phyloP scores from a whole-genome alignment of 345 rosid species.

The Reutealis trisperma region DNA sequence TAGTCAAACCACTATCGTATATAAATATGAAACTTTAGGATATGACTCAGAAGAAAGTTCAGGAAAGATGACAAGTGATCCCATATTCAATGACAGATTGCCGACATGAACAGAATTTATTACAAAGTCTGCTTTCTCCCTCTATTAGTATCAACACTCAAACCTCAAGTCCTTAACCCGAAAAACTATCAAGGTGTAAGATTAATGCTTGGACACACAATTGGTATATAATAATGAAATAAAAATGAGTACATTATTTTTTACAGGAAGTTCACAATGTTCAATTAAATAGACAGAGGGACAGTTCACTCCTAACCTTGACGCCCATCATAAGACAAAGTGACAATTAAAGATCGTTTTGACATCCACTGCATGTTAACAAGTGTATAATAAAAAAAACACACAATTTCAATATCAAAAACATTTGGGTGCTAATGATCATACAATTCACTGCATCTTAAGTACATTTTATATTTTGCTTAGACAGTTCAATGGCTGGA shows the following conservation, averaged over 20 bases:
- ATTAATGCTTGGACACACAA: not conserved
- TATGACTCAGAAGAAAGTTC: not conserved
- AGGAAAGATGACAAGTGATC: not conserved
- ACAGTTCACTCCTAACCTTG: not conserved
- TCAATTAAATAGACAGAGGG: not conserved
- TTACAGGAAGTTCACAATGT: not conserved
- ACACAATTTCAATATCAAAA: not conserved
- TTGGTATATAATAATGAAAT: not conserved
- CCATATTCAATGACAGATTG: not conserved
- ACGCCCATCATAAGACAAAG: not conserved
- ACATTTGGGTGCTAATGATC: not conserved
- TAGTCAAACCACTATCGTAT: not conserved
- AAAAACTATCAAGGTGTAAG: not conserved
- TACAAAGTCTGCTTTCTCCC: not conserved
- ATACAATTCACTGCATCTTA: not conserved
- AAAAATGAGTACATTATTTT: not conserved
- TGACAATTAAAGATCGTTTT: not conserved
- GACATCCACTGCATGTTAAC: not conserved
- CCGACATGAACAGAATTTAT: not conserved
- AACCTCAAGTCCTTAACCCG: not conserved
- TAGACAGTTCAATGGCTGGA: not conserved
- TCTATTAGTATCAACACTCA: not conserved
- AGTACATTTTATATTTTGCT: not conserved
- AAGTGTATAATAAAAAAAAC: not conserved
- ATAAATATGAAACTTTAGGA: constrained; percentile 3